These are phyloP conservation scores for Lipomyces spencermartinsiae DNA, from an alignment of 805 yeast genomes.

Conservation along the genomic window DNA sequence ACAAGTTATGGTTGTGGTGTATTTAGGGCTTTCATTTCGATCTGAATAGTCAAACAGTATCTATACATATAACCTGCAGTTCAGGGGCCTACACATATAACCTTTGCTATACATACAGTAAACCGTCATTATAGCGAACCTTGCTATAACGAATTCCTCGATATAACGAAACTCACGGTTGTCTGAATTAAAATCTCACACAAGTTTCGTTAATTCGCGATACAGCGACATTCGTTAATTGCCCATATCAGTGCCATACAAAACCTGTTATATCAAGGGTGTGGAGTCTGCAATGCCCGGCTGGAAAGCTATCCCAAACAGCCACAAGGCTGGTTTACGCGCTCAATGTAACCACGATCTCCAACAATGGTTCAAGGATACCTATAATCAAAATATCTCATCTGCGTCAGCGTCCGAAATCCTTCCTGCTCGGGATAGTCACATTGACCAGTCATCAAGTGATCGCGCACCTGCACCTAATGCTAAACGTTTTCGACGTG, in stretches of 20 bases:
- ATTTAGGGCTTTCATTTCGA: too few relatives aligned
- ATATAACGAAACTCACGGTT: not conserved
- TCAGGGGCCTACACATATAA: too few relatives aligned
- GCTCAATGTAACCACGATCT: not conserved
- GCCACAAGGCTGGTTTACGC: constrained; percentile 4
- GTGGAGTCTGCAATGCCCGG: constrained; percentile 5
- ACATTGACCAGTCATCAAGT: too few relatives aligned
- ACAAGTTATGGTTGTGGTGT: too few relatives aligned
- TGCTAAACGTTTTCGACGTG: constrained; percentile 1
- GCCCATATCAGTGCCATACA: not conserved
- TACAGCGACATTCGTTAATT: not conserved
- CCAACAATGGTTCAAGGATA: not conserved
- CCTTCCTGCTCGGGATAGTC: too few relatives aligned
- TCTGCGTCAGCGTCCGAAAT: too few relatives aligned
- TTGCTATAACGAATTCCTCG: not conserved
- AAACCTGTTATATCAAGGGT: not conserved
- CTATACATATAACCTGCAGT: too few relatives aligned
- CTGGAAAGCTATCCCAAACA: not conserved
- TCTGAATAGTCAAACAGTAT: too few relatives aligned
- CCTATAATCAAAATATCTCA: too few relatives aligned
- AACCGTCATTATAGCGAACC: too few relatives aligned
- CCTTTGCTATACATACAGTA: too few relatives aligned
- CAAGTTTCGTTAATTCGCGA: not conserved
- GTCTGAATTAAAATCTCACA: constrained; percentile 3
- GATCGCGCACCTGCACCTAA: constrained; percentile 1